These are phyloP conservation scores for Coniochaeta sp. DNA, from an alignment of 2,329 filamentous ascomycete species.

Conservation along the genomic window DNA sequence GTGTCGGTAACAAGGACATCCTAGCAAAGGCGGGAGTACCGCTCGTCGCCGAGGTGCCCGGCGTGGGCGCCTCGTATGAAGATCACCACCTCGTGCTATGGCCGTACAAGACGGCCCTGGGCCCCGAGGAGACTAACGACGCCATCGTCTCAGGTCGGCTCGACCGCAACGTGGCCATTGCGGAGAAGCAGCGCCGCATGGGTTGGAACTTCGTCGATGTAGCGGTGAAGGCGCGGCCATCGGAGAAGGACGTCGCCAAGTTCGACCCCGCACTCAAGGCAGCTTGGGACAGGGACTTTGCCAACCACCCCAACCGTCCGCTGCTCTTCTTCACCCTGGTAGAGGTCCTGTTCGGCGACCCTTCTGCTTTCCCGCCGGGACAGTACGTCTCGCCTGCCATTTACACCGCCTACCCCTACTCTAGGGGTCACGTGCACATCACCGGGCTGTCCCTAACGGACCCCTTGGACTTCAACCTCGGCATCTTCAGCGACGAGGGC, in stretches of 20 bases:
- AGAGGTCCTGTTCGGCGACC: constrained; percentile 34
- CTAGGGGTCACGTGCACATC: constrained; percentile 56
- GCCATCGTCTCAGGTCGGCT: constrained; percentile 11
- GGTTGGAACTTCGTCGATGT: constrained; percentile 7
- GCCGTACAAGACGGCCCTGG: constrained; percentile 4
- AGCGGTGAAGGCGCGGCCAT: constrained; percentile 7
- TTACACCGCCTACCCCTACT: constrained; percentile 55
- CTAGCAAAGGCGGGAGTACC: constrained; percentile 13
- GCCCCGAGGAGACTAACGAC: constrained; percentile 8
- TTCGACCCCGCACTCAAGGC: not conserved
- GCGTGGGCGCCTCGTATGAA: constrained; percentile 13
- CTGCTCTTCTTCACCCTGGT: constrained; percentile 36
- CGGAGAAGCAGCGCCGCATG: constrained; percentile 15
- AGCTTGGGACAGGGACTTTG: not conserved
- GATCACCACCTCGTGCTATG: constrained; percentile 7
- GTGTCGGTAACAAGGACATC: constrained; percentile 28
- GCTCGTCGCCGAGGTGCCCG: constrained; percentile 13
- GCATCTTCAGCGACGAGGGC: constrained; percentile 44
- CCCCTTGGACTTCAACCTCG: constrained; percentile 47
- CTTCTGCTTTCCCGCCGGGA: constrained; percentile 22
- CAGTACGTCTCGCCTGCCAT: constrained; percentile 47
- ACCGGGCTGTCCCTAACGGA: constrained; percentile 32
- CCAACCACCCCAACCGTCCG: constrained; percentile 31
- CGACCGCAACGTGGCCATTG: constrained; percentile 9
- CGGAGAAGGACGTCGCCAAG: constrained; percentile 2